A percentile compares a stretch with the other conserved stretches of the same genome.
Conservation (phyloP, 345 rosid species). For the Moricandia moricandioides region DNA sequence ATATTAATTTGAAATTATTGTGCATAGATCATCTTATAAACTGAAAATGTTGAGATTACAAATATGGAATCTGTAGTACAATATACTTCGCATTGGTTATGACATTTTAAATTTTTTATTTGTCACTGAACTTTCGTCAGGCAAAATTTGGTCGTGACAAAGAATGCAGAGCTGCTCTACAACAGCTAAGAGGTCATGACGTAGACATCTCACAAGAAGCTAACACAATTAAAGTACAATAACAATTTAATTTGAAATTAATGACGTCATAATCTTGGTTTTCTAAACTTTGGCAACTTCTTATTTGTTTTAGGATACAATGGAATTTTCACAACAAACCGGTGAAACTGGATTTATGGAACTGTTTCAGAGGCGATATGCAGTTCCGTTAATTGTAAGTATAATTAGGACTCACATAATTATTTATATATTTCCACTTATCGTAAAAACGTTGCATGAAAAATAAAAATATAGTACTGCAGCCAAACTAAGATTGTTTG, state of each 20-base stretch:
- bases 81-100: not conserved
- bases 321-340: not conserved
- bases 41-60: not conserved
- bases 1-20: not conserved
- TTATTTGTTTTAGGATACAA: slow-evolving; percentile 13
- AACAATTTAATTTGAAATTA: not conserved
- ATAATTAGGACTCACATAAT: not conserved
- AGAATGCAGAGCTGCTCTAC: slow-evolving; percentile 26
- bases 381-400: slow-evolving; percentile 23
- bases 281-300: not conserved
- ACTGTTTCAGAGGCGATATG: slow-evolving; percentile 26
- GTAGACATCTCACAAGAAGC: slow-evolving; percentile 31
- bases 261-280: not conserved
- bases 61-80: not conserved
- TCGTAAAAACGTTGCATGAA: too few relatives aligned
- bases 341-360: slow-evolving; percentile 17
- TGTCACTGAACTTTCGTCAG: not conserved
- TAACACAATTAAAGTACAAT: slow-evolving; percentile 17
- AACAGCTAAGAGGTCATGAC: slow-evolving; percentile 39
- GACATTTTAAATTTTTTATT: not conserved
- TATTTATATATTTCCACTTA: not conserved
- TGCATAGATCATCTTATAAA: not conserved
- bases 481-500: too few relatives aligned
- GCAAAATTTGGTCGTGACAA: slow-evolving; percentile 26
- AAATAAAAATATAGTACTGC: too few relatives aligned